Percentiles rank a stretch among this genome's conserved stretches.
Conservation (phyloP, 2,329 filamentous ascomycete genomes). For the Diplodia sapinea region DNA sequence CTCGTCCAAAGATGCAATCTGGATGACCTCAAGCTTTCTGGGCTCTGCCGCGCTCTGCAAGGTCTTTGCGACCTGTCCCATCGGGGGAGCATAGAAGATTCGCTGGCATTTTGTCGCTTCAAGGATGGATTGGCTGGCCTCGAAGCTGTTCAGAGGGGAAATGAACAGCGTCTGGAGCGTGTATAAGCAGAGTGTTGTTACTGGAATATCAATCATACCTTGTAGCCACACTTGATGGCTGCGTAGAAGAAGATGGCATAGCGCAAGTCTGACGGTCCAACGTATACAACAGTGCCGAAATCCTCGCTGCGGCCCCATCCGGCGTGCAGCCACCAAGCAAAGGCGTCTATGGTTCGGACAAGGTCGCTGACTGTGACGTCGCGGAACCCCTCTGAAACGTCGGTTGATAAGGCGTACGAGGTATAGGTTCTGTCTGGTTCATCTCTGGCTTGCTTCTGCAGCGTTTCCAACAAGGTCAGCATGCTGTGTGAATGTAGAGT, state of each 20-base stretch:
- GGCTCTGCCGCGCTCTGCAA: conserved; percentile 30
- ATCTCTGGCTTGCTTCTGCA: not conserved
- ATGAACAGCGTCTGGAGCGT: conserved; percentile 30
- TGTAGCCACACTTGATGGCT: conserved; percentile 37
- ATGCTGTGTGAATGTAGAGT: not conserved
- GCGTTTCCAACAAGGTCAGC: not conserved
- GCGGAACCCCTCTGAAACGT: not conserved
- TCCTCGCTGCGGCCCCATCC: not conserved
- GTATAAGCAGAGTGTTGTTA: not conserved
- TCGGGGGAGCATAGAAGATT: not conserved
- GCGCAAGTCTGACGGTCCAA: conserved; percentile 1
- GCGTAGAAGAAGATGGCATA: conserved; percentile 34
- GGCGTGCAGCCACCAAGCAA: not conserved
- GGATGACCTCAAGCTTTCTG: conserved; percentile 18
- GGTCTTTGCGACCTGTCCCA: conserved; percentile 27
- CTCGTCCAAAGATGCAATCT: conserved; percentile 12
- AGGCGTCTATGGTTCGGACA: not conserved
- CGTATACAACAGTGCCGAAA: not conserved
- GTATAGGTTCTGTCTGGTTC: not conserved
- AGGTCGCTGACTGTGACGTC: not conserved
- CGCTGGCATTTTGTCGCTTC: conserved; percentile 29
- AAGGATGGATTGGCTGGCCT: conserved; percentile 32
- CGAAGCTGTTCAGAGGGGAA: conserved; percentile 35
- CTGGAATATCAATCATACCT: conserved; percentile 31
- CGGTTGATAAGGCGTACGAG: not conserved